Evolutionary conservation across 129 eudicot species (phyloP), one percentile per base, ranked within the genome.

Genomic region (Deinandra increscens): DNA sequence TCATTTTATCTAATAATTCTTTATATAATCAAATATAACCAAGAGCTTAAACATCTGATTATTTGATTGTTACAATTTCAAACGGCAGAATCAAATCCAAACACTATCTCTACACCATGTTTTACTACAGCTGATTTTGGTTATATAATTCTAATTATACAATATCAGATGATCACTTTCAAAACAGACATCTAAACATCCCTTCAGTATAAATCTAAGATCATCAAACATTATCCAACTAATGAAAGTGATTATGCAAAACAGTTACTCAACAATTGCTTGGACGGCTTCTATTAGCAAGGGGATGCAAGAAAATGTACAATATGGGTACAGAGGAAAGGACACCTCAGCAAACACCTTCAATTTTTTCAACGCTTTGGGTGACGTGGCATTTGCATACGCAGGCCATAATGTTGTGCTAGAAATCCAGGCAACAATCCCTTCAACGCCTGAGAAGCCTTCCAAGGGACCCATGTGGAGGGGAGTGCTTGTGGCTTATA

Each of bases 391-490:
- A n/a, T 89, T 89, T 61, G 90, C 93, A 36, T 89, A 83, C 31
- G 92, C 96, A 0, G 96, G 93, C 14, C 96, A 86, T 78, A 89
- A 89, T 54, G 93, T 89, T 71, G 96, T 89, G 54, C 67, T 88
- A 71, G 92, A 86, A 67, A 89, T 89, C 19, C 96, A 89, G 70
- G 96, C 92, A 60, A 86, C 89, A 20, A 84, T 83, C 19, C 92
- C 92, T 81, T 89, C 92, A 3, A 86, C 96, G 4, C 90, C 92
- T 2, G 85, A 79, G 37, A 85, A 77, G 74, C 96, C 91, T 60
- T 88, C 91, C 18, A 88, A 88, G 76, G 83, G 74, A 20, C 87
- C 96, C 38, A 85, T 88, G 96, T 85, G 91, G 96, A 85, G 60
- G 75, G 91, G 96, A 43, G 88, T 82, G 44, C 12, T 82, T 14